Conservation (phyloP, 2,329 filamentous ascomycete species). For the Periconia sp. region DNA sequence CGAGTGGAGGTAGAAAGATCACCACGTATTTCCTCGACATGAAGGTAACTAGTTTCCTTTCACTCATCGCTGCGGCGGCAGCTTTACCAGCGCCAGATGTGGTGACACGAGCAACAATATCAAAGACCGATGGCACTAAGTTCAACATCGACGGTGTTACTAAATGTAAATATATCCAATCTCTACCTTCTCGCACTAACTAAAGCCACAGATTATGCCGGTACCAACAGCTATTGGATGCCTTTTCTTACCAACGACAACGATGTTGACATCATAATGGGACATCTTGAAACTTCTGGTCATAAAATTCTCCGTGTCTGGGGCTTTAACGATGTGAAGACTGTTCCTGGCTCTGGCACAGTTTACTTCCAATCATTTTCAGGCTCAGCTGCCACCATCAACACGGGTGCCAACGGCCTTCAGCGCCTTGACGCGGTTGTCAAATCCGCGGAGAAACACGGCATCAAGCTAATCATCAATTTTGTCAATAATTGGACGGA, state of each 20-base stretch:
- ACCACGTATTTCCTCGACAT: too few relatives aligned
- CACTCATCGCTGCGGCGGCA: conserved; percentile 23
- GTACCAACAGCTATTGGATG: conserved; percentile 64
- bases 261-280: conserved; percentile 60
- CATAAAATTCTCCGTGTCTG: conserved; percentile 66
- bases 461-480: conserved; percentile 68
- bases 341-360: conserved; percentile 46
- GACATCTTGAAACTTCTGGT: conserved; percentile 57
- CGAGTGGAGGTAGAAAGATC: too few relatives aligned
- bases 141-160: conserved; percentile 45
- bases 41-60: conserved; percentile 27
- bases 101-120: conserved; percentile 27
- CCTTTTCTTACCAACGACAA: conserved; percentile 58
- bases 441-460: conserved; percentile 62
- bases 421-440: conserved; percentile 71
- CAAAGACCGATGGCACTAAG: conserved; percentile 35
- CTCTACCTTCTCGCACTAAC: conserved; percentile 1
- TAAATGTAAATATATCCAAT: conserved; percentile 26
- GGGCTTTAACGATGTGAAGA: conserved; percentile 67
- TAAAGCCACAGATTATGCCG: conserved; percentile 53
- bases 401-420: conserved; percentile 67
- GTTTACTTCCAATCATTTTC: conserved; percentile 64
- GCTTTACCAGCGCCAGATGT: conserved; percentile 26
- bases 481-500: conserved; percentile 75
- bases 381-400: conserved; percentile 60